Base-by-base conservation (phyloP, 78 protist species). In the Paratrimastix pyriformis region DNA sequence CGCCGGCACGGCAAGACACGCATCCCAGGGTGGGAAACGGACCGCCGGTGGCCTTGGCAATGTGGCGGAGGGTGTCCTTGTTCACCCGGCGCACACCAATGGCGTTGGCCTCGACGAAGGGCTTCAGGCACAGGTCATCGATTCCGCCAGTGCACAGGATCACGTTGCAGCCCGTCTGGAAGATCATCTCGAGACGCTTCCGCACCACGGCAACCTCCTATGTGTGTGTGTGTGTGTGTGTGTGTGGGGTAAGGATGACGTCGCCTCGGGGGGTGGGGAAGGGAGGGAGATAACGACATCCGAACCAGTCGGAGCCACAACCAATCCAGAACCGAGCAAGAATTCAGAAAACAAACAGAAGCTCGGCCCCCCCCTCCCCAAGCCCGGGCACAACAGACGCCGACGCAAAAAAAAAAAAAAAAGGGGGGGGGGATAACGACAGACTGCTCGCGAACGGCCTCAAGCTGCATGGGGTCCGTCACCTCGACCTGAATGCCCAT, bases 81-180 rank as follows among this genome's bases (percentile, higher is more conserved):
- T 69, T 38, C 59, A 86, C 84, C 35, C 98, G 90, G 38, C 98
- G 82, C 29, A 91, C 85, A 30, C 90, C 99, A 86, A 96, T 86
- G 46, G 77, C 93, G 44, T 93, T 92, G 1, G 87, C 88, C 79
- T 96, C 97, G 1, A 93, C 93, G 65, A 97, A 82, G 81, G 85
- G 92, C 76, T 95, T 94, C 65, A 88, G 43, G 74, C 89, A 82
- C 65, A 81, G 43, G 72, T 93, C 98, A 64, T 94, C 98, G 82
- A 95, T 93, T 59, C 97, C 98, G 32, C 84, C 84, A 62, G 99
- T 89, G 35, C 98, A 92, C 32, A 97, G 84, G 32, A 97, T 74
- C 57, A 95, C 98, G 72, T 97, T 97, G 21, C 98, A 99, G 44
- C 99, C 99, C 0, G 97, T 74, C 38, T 89, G 83, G 35, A 96